phyloP scores from a whole-genome alignment of 805 yeast genomes.

The Metschnikowia arizonensis region DNA sequence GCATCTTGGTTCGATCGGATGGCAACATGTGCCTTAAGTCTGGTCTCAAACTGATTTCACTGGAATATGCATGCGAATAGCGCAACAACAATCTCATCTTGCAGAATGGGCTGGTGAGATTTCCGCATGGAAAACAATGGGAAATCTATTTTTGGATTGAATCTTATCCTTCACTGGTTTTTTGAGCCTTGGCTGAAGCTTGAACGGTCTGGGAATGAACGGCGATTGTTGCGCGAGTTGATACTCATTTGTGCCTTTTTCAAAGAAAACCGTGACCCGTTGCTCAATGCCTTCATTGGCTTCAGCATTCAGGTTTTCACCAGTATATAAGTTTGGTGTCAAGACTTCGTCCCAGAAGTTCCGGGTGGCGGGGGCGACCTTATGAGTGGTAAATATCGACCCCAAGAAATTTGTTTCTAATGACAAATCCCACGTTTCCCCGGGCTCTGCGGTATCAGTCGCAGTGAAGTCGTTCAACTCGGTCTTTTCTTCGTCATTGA shows the following conservation, averaged over 20 bases:
- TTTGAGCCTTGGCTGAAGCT: background rate
- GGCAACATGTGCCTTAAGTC: background rate
- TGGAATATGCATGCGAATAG: background rate
- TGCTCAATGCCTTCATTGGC: background rate
- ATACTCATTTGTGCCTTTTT: slow-evolving; percentile 2
- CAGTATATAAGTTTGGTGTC: background rate
- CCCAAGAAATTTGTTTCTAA: slow-evolving; percentile 4
- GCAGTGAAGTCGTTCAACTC: background rate
- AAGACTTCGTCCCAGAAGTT: slow-evolving; percentile 2
- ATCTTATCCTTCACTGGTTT: background rate
- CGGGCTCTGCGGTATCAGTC: background rate
- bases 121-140: background rate
- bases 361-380: background rate
- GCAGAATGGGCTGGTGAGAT: too few species aligned
- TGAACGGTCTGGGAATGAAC: slow-evolving; percentile 1
- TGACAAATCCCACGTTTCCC: slow-evolving; percentile 1
- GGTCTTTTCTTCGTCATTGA: background rate
- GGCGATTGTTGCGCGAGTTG: slow-evolving; percentile 1
- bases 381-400: background rate
- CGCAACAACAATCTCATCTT: background rate
- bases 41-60: background rate
- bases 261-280: background rate
- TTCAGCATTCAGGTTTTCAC: background rate
- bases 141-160: background rate
- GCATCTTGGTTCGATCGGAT: background rate